Evolutionary conservation across 371 early-diverging fungal species (phyloP), one percentile per base, ranked within the genome.

Genomic region (Rhizopus stolonifer): DNA sequence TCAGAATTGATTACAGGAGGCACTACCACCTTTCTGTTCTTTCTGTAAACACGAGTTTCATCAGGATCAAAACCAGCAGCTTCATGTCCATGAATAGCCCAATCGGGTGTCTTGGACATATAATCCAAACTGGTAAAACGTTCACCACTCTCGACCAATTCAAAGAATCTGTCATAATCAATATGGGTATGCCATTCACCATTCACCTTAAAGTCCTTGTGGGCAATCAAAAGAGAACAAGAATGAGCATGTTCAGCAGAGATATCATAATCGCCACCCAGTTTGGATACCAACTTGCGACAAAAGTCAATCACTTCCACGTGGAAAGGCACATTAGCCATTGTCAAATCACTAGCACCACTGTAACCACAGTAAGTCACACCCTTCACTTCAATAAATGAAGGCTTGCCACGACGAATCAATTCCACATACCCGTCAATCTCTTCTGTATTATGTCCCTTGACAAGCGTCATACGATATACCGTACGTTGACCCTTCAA

Each of bases 101-200:
- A 91, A 0, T 74, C 73, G 7, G 91, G 91, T 8, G 90, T 89
- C 64, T 81, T 80, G 2, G 80, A 83, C 67, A 84, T 76, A 54
- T 87, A 91, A 61, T 89, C 89, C 65, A 85, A 53, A 39, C 81
- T 72, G 13, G 78, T 84, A 50, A 91, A 91, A 36, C 74, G 79
- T 40, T 81, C 60, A 5, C 85, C 87, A 13, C 76, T 76, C 64
- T 76, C 69, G 29, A 82, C 80, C 40, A 90, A 60, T 23, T 83
- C 80, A 69, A 86, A 84, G 76, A 90, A 91, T 60, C 75, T 78
- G 23, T 74, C 68, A 65, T 88, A 91, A 64, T 91, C 90, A 52
- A 91, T 91, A 73, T 88, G 88, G 1, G 92, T 91, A 49, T 83
- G 65, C 92, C 92, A 91, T 52, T 71, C 79, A 49, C 84, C 84